Base-by-base conservation (phyloP, 1,284 basidiomycete species). In the Heterobasidion occidentale region DNA sequence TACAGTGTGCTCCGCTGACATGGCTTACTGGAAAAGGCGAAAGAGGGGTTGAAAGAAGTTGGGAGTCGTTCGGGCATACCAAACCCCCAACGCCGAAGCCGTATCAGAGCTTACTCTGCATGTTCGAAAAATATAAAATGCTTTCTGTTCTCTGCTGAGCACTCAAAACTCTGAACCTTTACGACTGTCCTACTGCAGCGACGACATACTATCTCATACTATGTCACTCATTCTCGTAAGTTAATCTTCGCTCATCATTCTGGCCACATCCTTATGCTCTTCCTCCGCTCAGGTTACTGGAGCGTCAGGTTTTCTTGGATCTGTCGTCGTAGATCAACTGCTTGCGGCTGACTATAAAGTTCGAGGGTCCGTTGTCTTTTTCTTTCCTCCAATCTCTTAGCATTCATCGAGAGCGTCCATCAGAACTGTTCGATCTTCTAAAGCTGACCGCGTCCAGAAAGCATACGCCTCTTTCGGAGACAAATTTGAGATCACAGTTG, bases 401-500 rank as follows among this genome's bases (percentile, higher is more conserved):
- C 15, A 15, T 20, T 9, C 9, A 19, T 42, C 19, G 9, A 15
- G 12, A 27, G 33, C 17, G 11, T 42, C n/a, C 17, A 4, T 1
- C 47, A 55, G 54, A n/a, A 55, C 54, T 35, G 46, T 44, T 7
- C 54, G 55, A 7, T 38, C 44, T 20, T 15, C 55, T 5, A 56
- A 46, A 17, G 38, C 42, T 7, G 50, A 45, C 9, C 27, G 42
- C 36, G 9, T 52, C 8, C 42, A 20, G 19, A 34, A 34, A 11
- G 42, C 34, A 17, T 52, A 46, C 36, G 14, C 51, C 19, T 51
- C 55, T 14, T 38, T 35, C 34, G 50, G 55, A 7, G 49, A 51
- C 44, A 34, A 47, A 17, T 53, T 63, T 38, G 48, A 56, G 36
- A 55, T 59, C 8, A 46, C 49, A 6, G 47, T 50, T 12, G 56